Percentiles rank a stretch among this genome's conserved stretches.
Conservation (phyloP, 177 flowering plant genomes). For the Vitis hybrid region DNA sequence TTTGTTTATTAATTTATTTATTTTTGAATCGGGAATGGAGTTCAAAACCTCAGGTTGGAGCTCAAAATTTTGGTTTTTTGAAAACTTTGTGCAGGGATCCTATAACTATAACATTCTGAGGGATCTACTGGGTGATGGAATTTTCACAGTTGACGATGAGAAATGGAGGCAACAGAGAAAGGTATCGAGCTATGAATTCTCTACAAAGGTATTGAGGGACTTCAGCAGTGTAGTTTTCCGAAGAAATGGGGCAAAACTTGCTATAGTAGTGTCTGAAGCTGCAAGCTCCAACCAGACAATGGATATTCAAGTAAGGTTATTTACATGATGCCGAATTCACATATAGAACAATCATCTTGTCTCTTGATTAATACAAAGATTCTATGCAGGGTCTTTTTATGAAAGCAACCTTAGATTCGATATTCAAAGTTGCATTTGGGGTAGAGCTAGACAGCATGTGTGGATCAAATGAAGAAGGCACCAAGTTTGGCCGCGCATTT, state of each 20-base stretch:
- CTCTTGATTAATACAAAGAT: too few relatives aligned
- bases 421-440: conserved; percentile 83
- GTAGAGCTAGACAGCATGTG: conserved; percentile 60
- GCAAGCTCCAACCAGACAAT: conserved; percentile 31
- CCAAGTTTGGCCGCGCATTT: conserved; percentile 49
- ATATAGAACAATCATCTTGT: not conserved
- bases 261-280: conserved; percentile 37
- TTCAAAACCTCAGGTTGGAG: not conserved
- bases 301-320: conserved; percentile 54
- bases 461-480: conserved; percentile 55
- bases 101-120: conserved; percentile 37
- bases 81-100: conserved; percentile 43
- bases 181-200: conserved; percentile 68
- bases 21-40: not conserved
- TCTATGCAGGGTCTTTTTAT: conserved; percentile 64
- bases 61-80: not conserved
- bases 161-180: conserved; percentile 82
- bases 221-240: conserved; percentile 61
- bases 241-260: conserved; percentile 54
- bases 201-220: conserved; percentile 62
- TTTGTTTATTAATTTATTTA: not conserved
- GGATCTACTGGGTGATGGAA: conserved; percentile 77
- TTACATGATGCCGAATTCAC: not conserved
- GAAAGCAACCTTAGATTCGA: conserved; percentile 77
- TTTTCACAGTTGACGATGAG: conserved; percentile 75